Evolutionary conservation across 225 moss, liverwort and hornwort genomes (phyloP).

Genomic region (Physcomitrellopsis africana): DNA sequence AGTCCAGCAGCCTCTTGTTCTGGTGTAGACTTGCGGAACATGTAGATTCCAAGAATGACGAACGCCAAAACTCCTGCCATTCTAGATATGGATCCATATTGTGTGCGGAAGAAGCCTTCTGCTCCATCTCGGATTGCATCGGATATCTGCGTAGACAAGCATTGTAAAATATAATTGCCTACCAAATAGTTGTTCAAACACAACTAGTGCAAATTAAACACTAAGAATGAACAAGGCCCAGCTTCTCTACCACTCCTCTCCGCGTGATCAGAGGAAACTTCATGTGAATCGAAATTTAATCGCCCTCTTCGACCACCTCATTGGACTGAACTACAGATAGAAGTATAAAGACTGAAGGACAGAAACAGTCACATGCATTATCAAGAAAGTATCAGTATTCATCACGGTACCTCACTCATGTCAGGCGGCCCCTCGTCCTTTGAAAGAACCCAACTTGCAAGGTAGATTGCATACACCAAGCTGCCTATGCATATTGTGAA

Average conservation of each 20-base stretch:
- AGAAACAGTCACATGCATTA: background rate
- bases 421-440: slow-evolving; percentile 98
- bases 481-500: slow-evolving; percentile 71
- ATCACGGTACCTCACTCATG: slow-evolving; percentile 78
- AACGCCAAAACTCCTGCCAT: slow-evolving; percentile 92
- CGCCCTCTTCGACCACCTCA: background rate
- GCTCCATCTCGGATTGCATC: slow-evolving; percentile 99
- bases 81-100: slow-evolving; percentile 96
- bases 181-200: background rate
- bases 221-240: background rate
- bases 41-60: slow-evolving; percentile 79
- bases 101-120: slow-evolving; percentile 93
- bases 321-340: background rate
- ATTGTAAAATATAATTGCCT: slow-evolving; percentile 9
- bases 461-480: slow-evolving; percentile 81
- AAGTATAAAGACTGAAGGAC: background rate
- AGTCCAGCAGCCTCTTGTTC: slow-evolving; percentile 98
- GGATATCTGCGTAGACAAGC: slow-evolving; percentile 65
- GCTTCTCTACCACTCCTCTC: background rate
- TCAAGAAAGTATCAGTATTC: background rate
- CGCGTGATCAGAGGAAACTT: background rate
- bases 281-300: background rate
- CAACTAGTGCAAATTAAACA: background rate
- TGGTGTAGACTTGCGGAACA: slow-evolving; percentile 81
- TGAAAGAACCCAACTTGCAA: slow-evolving; percentile 88